phyloP scores from a whole-genome alignment of 2,329 filamentous ascomycete species.

The Sarocladium brachiariae region DNA sequence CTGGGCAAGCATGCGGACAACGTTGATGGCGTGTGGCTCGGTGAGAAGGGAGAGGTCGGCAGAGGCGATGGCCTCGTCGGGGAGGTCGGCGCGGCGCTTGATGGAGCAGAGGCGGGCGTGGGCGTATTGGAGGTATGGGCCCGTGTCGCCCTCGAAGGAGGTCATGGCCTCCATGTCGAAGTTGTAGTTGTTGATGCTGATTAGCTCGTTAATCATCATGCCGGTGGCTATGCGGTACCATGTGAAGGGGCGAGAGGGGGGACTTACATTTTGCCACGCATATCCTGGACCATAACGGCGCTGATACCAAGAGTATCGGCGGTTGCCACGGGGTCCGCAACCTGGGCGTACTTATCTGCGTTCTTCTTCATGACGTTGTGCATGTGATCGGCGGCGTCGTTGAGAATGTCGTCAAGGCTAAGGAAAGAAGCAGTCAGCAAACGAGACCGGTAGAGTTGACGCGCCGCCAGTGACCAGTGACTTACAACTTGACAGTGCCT shows the following conservation, averaged over 20 bases:
- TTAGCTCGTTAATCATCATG: too few species aligned
- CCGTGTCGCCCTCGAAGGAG: conserved; percentile 78
- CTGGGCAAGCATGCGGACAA: conserved; percentile 70
- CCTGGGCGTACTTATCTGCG: conserved; percentile 80
- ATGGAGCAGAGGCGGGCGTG: conserved; percentile 66
- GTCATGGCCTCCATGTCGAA: conserved; percentile 81
- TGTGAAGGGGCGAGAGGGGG: background rate
- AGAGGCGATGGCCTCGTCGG: conserved; percentile 48
- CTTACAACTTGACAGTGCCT: conserved; percentile 64
- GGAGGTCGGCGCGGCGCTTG: conserved; percentile 47
- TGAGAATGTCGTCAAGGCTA: conserved; percentile 54
- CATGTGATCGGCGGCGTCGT: conserved; percentile 87
- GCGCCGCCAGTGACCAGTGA: background rate
- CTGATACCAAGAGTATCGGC: conserved; percentile 90
- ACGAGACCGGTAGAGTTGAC: too few species aligned
- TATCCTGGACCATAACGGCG: conserved; percentile 96
- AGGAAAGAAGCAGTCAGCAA: background rate
- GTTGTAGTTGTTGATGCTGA: conserved; percentile 55
- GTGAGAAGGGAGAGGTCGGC: conserved; percentile 63
- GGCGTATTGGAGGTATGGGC: conserved; percentile 78
- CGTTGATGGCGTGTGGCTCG: conserved; percentile 65
- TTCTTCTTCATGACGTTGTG: conserved; percentile 96
- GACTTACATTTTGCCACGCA: conserved; percentile 80
- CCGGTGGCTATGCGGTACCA: background rate
- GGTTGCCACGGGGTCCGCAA: conserved; percentile 72